phyloP scores from a whole-genome alignment of 148 eudicot genomes.

The Polygonum maritimum region DNA sequence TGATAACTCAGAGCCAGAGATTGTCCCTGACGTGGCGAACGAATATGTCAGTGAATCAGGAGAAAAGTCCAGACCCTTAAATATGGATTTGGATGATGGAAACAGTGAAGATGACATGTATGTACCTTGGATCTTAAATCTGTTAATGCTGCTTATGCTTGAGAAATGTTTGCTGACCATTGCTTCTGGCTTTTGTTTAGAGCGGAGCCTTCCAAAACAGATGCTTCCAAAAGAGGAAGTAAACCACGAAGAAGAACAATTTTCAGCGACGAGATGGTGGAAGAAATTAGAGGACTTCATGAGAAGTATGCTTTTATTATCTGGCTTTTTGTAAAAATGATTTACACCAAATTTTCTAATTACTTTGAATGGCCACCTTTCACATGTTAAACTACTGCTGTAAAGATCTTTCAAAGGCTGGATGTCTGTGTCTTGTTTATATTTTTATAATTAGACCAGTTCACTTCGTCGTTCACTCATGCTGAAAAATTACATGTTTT shows the following conservation, averaged over 20 bases:
- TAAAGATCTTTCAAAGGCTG: neutral
- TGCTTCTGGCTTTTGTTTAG: slow-evolving; percentile 28
- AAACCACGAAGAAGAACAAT: slow-evolving; percentile 40
- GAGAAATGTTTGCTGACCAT: slow-evolving; percentile 10
- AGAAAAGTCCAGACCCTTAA: slow-evolving; percentile 16
- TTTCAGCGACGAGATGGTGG: slow-evolving; percentile 46
- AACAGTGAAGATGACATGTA: slow-evolving; percentile 31
- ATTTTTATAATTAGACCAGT: neutral
- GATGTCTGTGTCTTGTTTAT: neutral
- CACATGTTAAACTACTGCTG: neutral
- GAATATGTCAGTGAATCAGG: slow-evolving; percentile 16
- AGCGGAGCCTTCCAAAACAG: slow-evolving; percentile 24
- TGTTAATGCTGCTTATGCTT: slow-evolving; percentile 3
- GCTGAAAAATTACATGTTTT: neutral
- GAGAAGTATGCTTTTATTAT: slow-evolving; percentile 46
- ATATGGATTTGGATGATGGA: slow-evolving; percentile 12
- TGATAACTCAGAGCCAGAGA: neutral
- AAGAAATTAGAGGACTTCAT: slow-evolving; percentile 43
- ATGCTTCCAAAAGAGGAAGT: slow-evolving; percentile 19
- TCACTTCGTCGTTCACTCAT: neutral
- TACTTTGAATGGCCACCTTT: neutral
- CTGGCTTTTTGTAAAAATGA: neutral
- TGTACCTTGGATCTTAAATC: slow-evolving; percentile 5
- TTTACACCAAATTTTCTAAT: neutral
- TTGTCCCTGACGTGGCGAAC: neutral